Evolutionary conservation across 202 grass and related monocot species (phyloP), one percentile per base, ranked within the genome.

Genomic region (Sporobolus alterniflorus): DNA sequence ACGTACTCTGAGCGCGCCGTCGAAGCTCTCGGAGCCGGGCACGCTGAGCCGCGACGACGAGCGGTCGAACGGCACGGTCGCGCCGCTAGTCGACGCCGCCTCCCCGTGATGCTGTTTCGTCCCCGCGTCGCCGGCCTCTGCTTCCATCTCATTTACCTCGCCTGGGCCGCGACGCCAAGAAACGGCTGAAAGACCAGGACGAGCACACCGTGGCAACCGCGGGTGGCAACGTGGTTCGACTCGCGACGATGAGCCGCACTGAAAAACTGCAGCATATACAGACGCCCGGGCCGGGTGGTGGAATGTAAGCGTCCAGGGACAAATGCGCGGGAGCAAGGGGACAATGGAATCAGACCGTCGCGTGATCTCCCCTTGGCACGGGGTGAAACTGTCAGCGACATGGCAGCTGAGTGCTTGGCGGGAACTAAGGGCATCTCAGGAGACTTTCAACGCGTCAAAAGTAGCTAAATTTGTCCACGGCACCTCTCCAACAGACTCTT

Each of bases 1-100:
- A 40, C 51, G 50, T 31, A 88, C 90, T 41, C 25, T 91, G 30
- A 91, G 82, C 10, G 90, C 90, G 57, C 67, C 69, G 67, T 77
- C 65, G 75, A 92, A 92, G 76, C 80, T 73, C 83, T 69, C 75
- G 22, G 64, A 48, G 31, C n/a, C 17, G 49, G 67, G 42, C 31
- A 16, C 59, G 73, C 41, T 41, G 42, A 79, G 50, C 63, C 73
- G 78, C 77, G 82, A 67, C 47, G 78, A 74, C 30, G 83, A 61
- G 67, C 73, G 59, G 41, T 29, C 50, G 67, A 90, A 73, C 60
- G 42, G 88, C 88, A 44, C 78, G 48, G 48, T 66, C 47, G 65
- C 67, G 29, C 36, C 17, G n/a, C 79, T 78, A 47, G 59, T 66
- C 22, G 73, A 59, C 73, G 25, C 34, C 31, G 31, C 25, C 21